A percentile compares a stretch with the other conserved stretches of the same genome.
These are phyloP conservation scores for Straminergon stramineum DNA, from an alignment of 225 moss, liverwort and hornwort genomes.

Conservation along the genomic window DNA sequence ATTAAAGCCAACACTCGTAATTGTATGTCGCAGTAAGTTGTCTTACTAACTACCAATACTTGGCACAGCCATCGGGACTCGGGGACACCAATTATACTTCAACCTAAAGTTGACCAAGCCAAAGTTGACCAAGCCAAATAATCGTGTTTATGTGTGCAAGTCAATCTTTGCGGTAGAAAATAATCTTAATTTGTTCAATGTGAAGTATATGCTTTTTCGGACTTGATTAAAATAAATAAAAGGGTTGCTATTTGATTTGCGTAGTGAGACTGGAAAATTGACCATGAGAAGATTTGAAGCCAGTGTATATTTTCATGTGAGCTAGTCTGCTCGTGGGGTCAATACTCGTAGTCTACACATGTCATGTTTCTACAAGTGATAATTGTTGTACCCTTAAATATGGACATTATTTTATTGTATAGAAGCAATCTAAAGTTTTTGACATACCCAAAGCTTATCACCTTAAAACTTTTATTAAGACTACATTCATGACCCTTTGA, in stretches of 20 bases:
- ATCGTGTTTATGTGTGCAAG: neutral
- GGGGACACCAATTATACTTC: neutral
- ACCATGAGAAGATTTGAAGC: neutral
- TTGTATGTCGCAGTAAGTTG: neutral
- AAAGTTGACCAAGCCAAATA: neutral
- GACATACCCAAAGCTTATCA: neutral
- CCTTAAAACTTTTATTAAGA: neutral
- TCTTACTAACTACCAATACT: neutral
- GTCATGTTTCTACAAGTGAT: neutral
- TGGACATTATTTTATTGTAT: neutral
- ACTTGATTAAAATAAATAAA: neutral
- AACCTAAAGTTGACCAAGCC: neutral
- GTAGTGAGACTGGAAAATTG: neutral
- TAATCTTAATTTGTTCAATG: neutral
- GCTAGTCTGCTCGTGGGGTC: neutral
- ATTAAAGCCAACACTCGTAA: neutral
- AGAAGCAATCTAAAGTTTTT: neutral
- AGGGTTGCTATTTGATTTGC: neutral
- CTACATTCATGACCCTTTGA: neutral
- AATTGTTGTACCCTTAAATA: neutral
- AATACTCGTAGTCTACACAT: neutral
- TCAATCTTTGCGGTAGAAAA: neutral
- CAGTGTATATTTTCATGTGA: too few species aligned
- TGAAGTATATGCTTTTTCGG: neutral
- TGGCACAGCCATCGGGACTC: neutral